Evolutionary conservation across 1,139 yeast genomes (phyloP).

Genomic region (Groenewaldozyma auringiensis): DNA sequence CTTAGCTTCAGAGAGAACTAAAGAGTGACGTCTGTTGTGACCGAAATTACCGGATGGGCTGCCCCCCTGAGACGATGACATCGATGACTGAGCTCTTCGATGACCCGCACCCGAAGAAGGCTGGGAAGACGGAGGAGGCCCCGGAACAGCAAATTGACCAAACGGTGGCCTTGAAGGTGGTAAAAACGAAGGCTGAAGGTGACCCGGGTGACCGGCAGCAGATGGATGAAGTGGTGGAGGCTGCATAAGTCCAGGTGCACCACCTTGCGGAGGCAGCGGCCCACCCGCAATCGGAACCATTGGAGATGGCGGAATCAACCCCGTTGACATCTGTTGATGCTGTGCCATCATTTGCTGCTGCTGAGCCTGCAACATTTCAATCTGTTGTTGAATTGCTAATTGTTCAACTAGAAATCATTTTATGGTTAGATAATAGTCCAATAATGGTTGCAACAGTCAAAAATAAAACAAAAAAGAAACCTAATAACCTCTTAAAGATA

Average conservation of each 20-base stretch:
- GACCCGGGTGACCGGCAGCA: constrained; percentile 3
- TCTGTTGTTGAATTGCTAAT: constrained; percentile 83
- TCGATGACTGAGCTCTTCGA: constrained; percentile 31
- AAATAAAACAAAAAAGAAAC: neutral
- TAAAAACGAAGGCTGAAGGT: constrained; percentile 17
- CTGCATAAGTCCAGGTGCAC: constrained; percentile 17
- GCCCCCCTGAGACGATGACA: constrained; percentile 6
- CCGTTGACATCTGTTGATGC: constrained; percentile 45
- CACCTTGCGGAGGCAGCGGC: constrained; percentile 13
- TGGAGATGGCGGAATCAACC: constrained; percentile 21
- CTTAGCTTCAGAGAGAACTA: constrained; percentile 92
- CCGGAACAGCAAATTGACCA: constrained; percentile 18
- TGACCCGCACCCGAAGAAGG: constrained; percentile 20
- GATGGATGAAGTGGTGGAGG: constrained; percentile 16
- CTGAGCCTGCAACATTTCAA: constrained; percentile 85
- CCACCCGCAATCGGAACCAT: constrained; percentile 11
- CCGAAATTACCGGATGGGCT: constrained; percentile 37
- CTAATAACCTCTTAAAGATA: no score
- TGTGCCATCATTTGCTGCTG: constrained; percentile 75
- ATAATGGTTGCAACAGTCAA: neutral
- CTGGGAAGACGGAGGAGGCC: no score
- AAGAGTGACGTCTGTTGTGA: constrained; percentile 84
- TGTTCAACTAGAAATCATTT: constrained; percentile 51
- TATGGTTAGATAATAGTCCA: neutral
- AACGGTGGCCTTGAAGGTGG: constrained; percentile 23